Conservation (phyloP, 2,329 filamentous ascomycete genomes). For the Botrytis byssoidea region DNA sequence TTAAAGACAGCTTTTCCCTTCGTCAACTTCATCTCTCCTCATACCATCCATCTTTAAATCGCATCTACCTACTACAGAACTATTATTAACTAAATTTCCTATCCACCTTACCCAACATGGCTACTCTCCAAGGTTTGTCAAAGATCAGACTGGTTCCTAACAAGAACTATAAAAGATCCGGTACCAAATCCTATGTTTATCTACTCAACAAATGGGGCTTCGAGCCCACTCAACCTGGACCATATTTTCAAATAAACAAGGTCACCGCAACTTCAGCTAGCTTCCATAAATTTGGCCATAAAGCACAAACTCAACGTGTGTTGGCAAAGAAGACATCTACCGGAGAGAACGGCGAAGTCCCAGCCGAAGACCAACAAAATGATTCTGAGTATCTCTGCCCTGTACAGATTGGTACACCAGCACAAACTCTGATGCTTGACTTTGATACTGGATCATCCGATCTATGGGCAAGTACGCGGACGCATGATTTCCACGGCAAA, state of each 20-base stretch:
- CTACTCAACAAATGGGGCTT: constrained; percentile 62
- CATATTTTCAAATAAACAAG: constrained; percentile 53
- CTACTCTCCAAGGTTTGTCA: constrained; percentile 35
- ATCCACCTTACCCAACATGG: constrained; percentile 29
- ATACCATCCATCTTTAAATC: not conserved
- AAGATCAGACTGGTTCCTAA: constrained; percentile 56
- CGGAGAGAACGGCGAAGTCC: constrained; percentile 49
- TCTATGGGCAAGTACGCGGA: constrained; percentile 55
- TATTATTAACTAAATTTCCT: not conserved
- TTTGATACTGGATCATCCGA: constrained; percentile 72
- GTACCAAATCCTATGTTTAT: constrained; percentile 62
- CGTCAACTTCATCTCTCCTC: not conserved
- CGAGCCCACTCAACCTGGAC: constrained; percentile 60
- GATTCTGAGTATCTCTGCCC: constrained; percentile 64
- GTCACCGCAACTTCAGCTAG: constrained; percentile 44
- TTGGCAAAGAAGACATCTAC: constrained; percentile 46
- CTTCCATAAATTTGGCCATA: constrained; percentile 50
- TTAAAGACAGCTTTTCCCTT: not conserved
- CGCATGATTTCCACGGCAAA: rapidly evolving
- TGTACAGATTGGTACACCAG: constrained; percentile 63
- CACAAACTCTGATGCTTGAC: constrained; percentile 60
- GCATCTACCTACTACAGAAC: not conserved
- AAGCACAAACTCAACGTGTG: constrained; percentile 46
- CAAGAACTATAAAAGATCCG: constrained; percentile 56
- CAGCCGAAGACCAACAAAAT: constrained; percentile 64